phyloP scores from a whole-genome alignment of 208 protist species.

The Novymonas esmeraldas region DNA sequence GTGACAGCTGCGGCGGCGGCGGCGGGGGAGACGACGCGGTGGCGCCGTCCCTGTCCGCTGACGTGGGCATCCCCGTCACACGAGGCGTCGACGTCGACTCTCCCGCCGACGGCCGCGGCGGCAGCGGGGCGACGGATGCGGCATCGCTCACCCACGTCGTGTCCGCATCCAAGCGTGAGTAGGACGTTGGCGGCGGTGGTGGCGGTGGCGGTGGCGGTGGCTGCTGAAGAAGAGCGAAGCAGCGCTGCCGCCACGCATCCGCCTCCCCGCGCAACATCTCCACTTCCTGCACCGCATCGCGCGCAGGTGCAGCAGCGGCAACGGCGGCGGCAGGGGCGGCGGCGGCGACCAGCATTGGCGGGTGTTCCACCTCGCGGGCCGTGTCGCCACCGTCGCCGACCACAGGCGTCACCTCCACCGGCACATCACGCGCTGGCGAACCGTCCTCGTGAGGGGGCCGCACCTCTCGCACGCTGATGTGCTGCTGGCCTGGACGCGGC shows the following conservation, averaged over 20 bases:
- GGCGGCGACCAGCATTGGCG: neutral
- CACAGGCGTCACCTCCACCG: too few relatives aligned
- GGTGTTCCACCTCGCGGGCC: too few relatives aligned
- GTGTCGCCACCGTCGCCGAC: neutral
- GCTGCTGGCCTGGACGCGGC: slow-evolving; percentile 24
- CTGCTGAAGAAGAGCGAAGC: slow-evolving; percentile 35
- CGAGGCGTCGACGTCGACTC: neutral
- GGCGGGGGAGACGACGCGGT: too few relatives aligned
- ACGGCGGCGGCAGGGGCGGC: slow-evolving; percentile 1
- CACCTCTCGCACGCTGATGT: too few relatives aligned
- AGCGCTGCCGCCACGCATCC: slow-evolving; percentile 49
- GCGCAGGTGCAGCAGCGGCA: neutral
- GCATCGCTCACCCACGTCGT: neutral
- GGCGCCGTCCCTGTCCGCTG: too few relatives aligned
- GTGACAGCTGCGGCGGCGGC: too few relatives aligned
- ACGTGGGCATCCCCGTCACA: too few relatives aligned
- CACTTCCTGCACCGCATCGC: slow-evolving; percentile 14
- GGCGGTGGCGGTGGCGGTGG: slow-evolving; percentile 14
- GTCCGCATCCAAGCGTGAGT: too few relatives aligned
- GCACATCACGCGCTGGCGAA: neutral
- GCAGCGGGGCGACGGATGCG: slow-evolving; percentile 1
- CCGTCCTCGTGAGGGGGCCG: too few relatives aligned
- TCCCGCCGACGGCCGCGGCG: slow-evolving; percentile 1
- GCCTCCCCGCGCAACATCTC: slow-evolving; percentile 46
- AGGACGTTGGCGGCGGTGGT: neutral